A percentile compares a stretch with the other conserved stretches of the same genome.
Conservation (phyloP, 2,329 filamentous ascomycete genomes). For the Shiraia bambusicola region DNA sequence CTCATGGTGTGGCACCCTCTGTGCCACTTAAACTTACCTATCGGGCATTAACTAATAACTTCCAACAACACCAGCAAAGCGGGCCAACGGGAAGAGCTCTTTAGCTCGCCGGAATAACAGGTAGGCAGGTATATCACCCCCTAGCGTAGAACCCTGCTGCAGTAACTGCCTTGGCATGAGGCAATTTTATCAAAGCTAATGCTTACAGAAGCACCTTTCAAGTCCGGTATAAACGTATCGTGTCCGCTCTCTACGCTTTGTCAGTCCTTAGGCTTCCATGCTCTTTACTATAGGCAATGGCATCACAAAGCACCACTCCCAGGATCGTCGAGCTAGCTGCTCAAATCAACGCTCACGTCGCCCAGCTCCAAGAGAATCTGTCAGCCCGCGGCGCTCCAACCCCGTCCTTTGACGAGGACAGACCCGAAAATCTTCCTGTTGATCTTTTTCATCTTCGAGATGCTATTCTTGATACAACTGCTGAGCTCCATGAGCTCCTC, state of each 20-base stretch:
- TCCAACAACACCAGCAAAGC: too few species aligned
- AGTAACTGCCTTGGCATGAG: too few species aligned
- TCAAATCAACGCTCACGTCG: slow-evolving; percentile 12
- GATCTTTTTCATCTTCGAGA: slow-evolving; percentile 10
- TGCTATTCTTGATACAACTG: slow-evolving; percentile 14
- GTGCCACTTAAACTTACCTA: too few species aligned
- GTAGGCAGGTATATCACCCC: too few species aligned
- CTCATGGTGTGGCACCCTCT: too few species aligned
- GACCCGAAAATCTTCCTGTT: slow-evolving; percentile 2
- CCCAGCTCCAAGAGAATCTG: slow-evolving; percentile 12
- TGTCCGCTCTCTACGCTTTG: slow-evolving; percentile 9
- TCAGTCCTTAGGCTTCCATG: slow-evolving; percentile 5
- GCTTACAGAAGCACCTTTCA: too few species aligned
- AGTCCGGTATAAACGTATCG: too few species aligned
- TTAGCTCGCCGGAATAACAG: too few species aligned
- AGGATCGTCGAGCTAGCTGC: slow-evolving; percentile 17
- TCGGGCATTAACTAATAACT: too few species aligned
- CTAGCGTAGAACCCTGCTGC: too few species aligned
- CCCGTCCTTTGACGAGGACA: slow-evolving; percentile 14
- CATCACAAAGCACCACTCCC: slow-evolving; percentile 8
- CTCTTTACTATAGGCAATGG: slow-evolving; percentile 4
- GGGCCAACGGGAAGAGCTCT: too few species aligned
- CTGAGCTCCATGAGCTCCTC: slow-evolving; percentile 16
- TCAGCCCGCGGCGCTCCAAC: slow-evolving; percentile 12
- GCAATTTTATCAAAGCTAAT: too few species aligned